Conservation (phyloP, 768 basidiomycete genomes). For the Collybiopsis luxurians region DNA sequence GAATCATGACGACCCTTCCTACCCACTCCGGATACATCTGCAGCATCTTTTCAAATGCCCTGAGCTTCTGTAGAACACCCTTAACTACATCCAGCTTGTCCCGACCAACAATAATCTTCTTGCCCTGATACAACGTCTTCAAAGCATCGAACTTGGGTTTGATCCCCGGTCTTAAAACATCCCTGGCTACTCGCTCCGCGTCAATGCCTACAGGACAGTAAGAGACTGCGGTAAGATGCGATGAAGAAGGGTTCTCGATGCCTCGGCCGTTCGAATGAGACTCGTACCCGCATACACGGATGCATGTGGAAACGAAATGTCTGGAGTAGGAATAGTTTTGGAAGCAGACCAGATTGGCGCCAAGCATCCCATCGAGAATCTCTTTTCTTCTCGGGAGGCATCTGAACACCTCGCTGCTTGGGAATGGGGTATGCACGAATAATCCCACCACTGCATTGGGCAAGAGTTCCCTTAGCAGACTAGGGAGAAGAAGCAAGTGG, state of each 20-base stretch:
- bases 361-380: conserved; percentile 96
- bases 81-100: conserved; percentile 99
- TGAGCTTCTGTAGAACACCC: conserved; percentile 95
- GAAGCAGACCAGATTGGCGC: conserved; percentile 96
- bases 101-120: conserved; percentile 97
- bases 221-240: conserved; percentile 70
- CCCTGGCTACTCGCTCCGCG: conserved; percentile 81
- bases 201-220: conserved; percentile 97
- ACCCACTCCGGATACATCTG: conserved; percentile 95
- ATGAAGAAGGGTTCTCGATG: conserved; percentile 78
- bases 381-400: conserved; percentile 92
- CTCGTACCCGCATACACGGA: conserved; percentile 96
- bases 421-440: conserved; percentile 98
- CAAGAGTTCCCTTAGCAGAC: conserved; percentile 71
- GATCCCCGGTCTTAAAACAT: conserved; percentile 79
- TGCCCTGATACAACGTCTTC: conserved; percentile 82
- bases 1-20: conserved; percentile 83
- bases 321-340: conserved; percentile 95
- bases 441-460: conserved; percentile 77
- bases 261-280: conserved; percentile 47
- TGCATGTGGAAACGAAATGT: conserved; percentile 92
- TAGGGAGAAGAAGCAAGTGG: conserved; percentile 89
- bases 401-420: conserved; percentile 93
- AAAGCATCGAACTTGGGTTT: conserved; percentile 89
- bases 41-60: conserved; percentile 93